These are phyloP conservation scores for Jatropha multifida DNA, from an alignment of 441 rosid species.

Conservation along the genomic window DNA sequence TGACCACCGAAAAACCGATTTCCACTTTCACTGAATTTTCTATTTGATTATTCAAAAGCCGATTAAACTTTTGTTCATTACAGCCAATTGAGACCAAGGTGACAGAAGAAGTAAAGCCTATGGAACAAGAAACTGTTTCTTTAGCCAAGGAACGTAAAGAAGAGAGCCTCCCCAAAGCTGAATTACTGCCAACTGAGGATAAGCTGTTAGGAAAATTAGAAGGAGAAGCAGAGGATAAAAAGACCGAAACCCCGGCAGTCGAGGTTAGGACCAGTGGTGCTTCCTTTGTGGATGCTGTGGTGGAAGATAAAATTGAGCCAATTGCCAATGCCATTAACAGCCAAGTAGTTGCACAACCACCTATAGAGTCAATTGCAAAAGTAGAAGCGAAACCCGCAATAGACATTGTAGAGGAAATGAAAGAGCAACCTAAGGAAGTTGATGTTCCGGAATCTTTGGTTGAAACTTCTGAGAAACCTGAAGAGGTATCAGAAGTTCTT, in stretches of 20 bases:
- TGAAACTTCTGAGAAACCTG: slow-evolving; percentile 18
- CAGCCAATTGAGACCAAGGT: slow-evolving; percentile 24
- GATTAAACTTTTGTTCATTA: not conserved
- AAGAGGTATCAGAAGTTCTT: slow-evolving; percentile 18
- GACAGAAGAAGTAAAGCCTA: slow-evolving; percentile 14
- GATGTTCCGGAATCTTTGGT: slow-evolving; percentile 26
- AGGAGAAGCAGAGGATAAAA: slow-evolving; percentile 3
- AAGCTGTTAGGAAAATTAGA: slow-evolving; percentile 2
- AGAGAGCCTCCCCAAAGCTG: not conserved
- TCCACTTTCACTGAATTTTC: not conserved
- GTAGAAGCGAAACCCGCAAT: slow-evolving; percentile 5
- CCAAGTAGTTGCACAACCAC: slow-evolving; percentile 14
- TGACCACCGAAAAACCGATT: not conserved
- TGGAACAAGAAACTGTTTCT: not conserved
- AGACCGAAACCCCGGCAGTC: slow-evolving; percentile 6
- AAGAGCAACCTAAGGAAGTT: slow-evolving; percentile 17
- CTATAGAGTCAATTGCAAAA: slow-evolving; percentile 20
- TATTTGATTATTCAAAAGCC: not conserved
- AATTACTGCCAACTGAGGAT: not conserved
- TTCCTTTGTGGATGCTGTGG: slow-evolving; percentile 1
- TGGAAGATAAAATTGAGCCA: slow-evolving; percentile 1
- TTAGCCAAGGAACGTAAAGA: not conserved
- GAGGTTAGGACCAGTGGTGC: slow-evolving; percentile 5
- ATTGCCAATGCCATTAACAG: not conserved
- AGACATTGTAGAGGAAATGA: slow-evolving; percentile 4